Evolutionary conservation across 176 grass and related monocot species (phyloP).

Genomic region (Carex cristatella): DNA sequence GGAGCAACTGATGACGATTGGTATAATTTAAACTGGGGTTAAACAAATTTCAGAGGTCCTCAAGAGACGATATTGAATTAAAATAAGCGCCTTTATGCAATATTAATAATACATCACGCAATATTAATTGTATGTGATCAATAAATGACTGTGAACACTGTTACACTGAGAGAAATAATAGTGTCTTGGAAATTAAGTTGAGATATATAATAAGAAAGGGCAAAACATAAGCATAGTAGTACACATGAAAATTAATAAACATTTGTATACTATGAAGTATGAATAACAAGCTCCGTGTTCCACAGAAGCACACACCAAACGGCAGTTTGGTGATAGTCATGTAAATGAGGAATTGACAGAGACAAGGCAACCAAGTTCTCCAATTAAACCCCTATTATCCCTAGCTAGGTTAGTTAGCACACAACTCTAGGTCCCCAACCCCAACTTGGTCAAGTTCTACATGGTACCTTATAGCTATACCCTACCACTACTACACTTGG

Average conservation of each 20-base stretch:
- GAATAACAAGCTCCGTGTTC: neutral
- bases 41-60: too few relatives aligned
- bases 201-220: too few relatives aligned
- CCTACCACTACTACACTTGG: neutral
- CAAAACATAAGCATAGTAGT: too few relatives aligned
- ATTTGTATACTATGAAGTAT: neutral
- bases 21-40: too few relatives aligned
- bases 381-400: neutral
- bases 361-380: slow-evolving; percentile 16
- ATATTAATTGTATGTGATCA: too few relatives aligned
- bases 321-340: slow-evolving; percentile 14
- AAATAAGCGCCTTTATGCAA: too few relatives aligned
- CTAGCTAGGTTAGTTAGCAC: slow-evolving; percentile 26
- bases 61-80: too few relatives aligned
- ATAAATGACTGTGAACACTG: too few relatives aligned
- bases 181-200: too few relatives aligned
- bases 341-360: neutral
- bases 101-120: too few relatives aligned
- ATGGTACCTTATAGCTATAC: neutral
- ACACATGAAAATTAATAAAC: neutral
- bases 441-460: slow-evolving; percentile 7
- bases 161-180: too few relatives aligned
- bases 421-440: slow-evolving; percentile 12
- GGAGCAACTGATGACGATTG: too few relatives aligned
- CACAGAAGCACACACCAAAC: slow-evolving; percentile 7